Percentiles rank a stretch among this genome's conserved stretches.
phyloP scores from a whole-genome alignment of 2,329 filamentous ascomycete genomes.

The Orbilia ellipsospora region DNA sequence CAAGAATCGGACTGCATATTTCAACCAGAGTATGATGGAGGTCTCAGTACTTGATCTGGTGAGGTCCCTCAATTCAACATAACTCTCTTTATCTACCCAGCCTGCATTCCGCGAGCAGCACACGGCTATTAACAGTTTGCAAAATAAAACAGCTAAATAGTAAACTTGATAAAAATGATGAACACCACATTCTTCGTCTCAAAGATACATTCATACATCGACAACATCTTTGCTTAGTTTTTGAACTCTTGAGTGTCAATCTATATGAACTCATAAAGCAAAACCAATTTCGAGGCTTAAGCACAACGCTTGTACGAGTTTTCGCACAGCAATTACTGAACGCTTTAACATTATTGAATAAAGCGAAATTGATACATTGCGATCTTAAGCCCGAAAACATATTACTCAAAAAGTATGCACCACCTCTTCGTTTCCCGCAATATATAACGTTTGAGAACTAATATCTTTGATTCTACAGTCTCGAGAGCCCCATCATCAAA shows the following conservation, averaged over 20 bases:
- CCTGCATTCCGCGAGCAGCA: neutral
- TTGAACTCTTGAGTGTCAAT: conserved; percentile 96
- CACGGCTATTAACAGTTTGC: too few species aligned
- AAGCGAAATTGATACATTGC: conserved; percentile 96
- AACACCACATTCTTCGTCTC: conserved; percentile 91
- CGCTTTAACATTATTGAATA: conserved; percentile 89
- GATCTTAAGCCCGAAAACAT: conserved; percentile 99
- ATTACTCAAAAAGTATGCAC: conserved; percentile 83
- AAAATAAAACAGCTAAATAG: conserved; percentile 78
- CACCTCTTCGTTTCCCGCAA: neutral
- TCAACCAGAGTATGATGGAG: conserved; percentile 99
- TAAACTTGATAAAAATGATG: conserved; percentile 98
- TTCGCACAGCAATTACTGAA: conserved; percentile 97
- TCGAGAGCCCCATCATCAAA: conserved; percentile 99
- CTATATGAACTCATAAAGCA: conserved; percentile 99
- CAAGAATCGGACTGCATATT: conserved; percentile 98
- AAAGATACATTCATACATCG: conserved; percentile 99
- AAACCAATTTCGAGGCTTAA: conserved; percentile 96
- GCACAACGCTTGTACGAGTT: conserved; percentile 94
- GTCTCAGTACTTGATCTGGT: conserved; percentile 96
- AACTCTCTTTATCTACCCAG: neutral
- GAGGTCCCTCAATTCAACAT: conserved; percentile 61
- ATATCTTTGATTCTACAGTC: conserved; percentile 63
- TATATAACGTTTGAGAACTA: too few species aligned
- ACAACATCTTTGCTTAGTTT: conserved; percentile 95